Conservation (phyloP, 2,329 filamentous ascomycete genomes). For the Epichloe coenophiala region DNA sequence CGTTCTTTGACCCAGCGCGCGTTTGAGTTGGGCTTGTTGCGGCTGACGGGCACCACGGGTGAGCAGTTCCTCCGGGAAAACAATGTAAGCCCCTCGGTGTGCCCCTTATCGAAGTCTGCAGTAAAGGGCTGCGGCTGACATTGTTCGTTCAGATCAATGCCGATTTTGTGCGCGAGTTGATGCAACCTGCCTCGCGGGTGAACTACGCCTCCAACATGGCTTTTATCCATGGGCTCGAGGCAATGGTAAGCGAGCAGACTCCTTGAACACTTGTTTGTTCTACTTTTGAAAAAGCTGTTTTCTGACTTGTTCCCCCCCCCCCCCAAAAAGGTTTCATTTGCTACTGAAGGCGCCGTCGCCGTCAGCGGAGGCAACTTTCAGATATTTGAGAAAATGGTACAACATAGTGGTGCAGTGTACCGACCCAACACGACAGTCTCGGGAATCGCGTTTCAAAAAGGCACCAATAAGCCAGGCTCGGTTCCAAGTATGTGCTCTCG, state of each 20-base stretch:
- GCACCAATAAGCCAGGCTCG: slow-evolving; percentile 24
- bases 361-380: slow-evolving; percentile 84
- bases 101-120: too few relatives aligned
- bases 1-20: slow-evolving; percentile 56
- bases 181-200: slow-evolving; percentile 82
- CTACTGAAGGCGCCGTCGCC: slow-evolving; percentile 68
- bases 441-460: slow-evolving; percentile 37
- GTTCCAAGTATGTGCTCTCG: slow-evolving; percentile 33
- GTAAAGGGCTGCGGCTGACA: slow-evolving; percentile 1
- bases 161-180: slow-evolving; percentile 62
- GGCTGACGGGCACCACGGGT: slow-evolving; percentile 58
- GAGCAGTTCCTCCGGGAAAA: slow-evolving; percentile 56
- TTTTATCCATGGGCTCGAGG: slow-evolving; percentile 77
- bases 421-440: slow-evolving; percentile 55
- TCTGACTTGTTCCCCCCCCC: not conserved
- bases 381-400: slow-evolving; percentile 77
- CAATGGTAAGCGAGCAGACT: slow-evolving; percentile 47
- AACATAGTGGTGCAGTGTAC: slow-evolving; percentile 45
- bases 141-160: slow-evolving; percentile 36
- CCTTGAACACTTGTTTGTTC: not conserved
- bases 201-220: slow-evolving; percentile 87
- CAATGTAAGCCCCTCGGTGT: slow-evolving; percentile 17
- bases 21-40: slow-evolving; percentile 51
- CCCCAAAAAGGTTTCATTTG: slow-evolving; percentile 56
- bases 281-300: not conserved